Evolutionary conservation across 148 eudicot genomes (phyloP), one percentile per base, ranked within the genome.

Genomic region (Rheum nobile): DNA sequence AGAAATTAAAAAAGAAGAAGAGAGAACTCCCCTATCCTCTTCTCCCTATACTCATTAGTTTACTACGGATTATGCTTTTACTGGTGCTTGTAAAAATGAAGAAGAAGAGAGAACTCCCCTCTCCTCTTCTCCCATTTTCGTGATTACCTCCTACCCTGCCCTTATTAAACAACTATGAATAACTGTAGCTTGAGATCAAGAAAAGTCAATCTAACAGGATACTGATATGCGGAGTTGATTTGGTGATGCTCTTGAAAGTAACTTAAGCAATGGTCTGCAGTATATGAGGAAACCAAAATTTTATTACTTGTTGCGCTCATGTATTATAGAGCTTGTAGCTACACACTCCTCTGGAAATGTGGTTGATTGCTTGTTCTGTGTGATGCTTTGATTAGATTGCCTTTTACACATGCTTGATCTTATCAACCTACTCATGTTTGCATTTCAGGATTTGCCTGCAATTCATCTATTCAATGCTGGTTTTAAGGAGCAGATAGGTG

Each of bases 381-480:
- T n/a, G 75, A 32, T 73, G 38, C 44, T 63, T 43, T 78, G 50
- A 55, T 57, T 35, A 34, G 47, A 29, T 71, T 63, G 71, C 72
- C 75, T 83, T 77, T 41, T 71, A 39, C 32, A 39, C 41, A 54
- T 43, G 57, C 71, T 76, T 72, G 72, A 72, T 74, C 72, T 81
- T 75, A 69, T 75, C 24, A 67, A 50, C 70, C 43, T 77, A 29
- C 71, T 68, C 65, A 52, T 76, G 29, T 83, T 50, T 75, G 74
- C 52, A 21, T 74, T 88, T 82, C 95, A 93, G 98, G 84, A 84
- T 77, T 78, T 76, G 38, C 86, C 95, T 67, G 91, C 73, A 67
- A 87, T 93, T 74, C 97, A 93, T 85, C 77, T 93, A 74, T 89
- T 91, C 83, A 84, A 63, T 81, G 89, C 95, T 43, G 80, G 86